Evolutionary conservation across 108 stramenopile species (phyloP).

Genomic region (Seminavis robusta): DNA sequence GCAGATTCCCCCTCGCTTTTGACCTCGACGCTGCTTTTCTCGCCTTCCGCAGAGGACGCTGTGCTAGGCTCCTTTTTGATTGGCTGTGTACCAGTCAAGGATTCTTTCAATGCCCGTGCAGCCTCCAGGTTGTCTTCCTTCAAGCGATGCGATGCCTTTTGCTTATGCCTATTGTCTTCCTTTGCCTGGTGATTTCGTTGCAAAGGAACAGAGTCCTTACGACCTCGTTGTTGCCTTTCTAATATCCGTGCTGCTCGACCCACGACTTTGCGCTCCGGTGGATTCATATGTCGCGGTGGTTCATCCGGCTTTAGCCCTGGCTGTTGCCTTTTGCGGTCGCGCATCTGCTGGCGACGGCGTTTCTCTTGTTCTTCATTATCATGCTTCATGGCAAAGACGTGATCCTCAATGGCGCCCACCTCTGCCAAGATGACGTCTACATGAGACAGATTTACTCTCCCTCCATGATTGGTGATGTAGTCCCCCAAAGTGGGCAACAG

Average conservation of each 20-base stretch:
- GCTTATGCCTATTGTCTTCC: constrained; percentile 40
- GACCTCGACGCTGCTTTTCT: not conserved
- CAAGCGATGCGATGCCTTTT: constrained; percentile 34
- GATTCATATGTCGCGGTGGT: not conserved
- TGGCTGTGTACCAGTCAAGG: constrained; percentile 7
- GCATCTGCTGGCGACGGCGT: constrained; percentile 38
- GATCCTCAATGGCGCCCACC: constrained; percentile 95
- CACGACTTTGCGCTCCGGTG: constrained; percentile 1
- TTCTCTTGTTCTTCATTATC: constrained; percentile 77
- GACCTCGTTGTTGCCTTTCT: constrained; percentile 28
- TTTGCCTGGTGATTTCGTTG: constrained; percentile 39
- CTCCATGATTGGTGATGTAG: constrained; percentile 94
- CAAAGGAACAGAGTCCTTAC: constrained; percentile 22
- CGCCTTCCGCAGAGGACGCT: too few species aligned
- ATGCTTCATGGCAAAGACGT: constrained; percentile 92
- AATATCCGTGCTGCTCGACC: constrained; percentile 75
- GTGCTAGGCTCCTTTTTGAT: not conserved
- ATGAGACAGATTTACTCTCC: constrained; percentile 82
- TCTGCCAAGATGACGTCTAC: constrained; percentile 93
- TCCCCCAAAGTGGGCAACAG: constrained; percentile 88
- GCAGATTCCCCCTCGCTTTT: not conserved
- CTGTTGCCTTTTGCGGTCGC: constrained; percentile 35
- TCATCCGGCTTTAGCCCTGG: constrained; percentile 3
- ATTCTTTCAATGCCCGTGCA: constrained; percentile 58
- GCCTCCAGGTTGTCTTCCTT: constrained; percentile 61